Percentiles rank a stretch among this genome's conserved stretches.
Evolutionary conservation across 176 grass and related monocot genomes (phyloP).

Genomic region (Zea mays): Zm-B73-REFERENCE-NAM-5.0 NC_050096.1:61143501-61144000

Average conservation of each 20-base stretch:
- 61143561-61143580: neutral
- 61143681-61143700: neutral
- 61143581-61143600: neutral
- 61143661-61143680: neutral
- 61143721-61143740: neutral
- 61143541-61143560: conserved; percentile 2
- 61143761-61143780: neutral
- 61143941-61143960: too few species aligned
- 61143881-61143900: too few species aligned
- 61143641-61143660: neutral
- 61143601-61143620: neutral
- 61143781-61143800: neutral
- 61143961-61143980: too few species aligned
- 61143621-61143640: conserved; percentile 8
- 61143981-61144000: too few species aligned
- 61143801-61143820: too few species aligned
- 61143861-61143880: too few species aligned
- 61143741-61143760: neutral
- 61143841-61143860: too few species aligned
- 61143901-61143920: too few species aligned
- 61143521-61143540: conserved; percentile 14
- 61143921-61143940: too few species aligned
- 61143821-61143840: too few species aligned
- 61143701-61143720: neutral
- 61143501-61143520: neutral